Evolutionary conservation across 2,329 filamentous ascomycete species (phyloP).

Genomic region (Aureobasidium sp.): DNA sequence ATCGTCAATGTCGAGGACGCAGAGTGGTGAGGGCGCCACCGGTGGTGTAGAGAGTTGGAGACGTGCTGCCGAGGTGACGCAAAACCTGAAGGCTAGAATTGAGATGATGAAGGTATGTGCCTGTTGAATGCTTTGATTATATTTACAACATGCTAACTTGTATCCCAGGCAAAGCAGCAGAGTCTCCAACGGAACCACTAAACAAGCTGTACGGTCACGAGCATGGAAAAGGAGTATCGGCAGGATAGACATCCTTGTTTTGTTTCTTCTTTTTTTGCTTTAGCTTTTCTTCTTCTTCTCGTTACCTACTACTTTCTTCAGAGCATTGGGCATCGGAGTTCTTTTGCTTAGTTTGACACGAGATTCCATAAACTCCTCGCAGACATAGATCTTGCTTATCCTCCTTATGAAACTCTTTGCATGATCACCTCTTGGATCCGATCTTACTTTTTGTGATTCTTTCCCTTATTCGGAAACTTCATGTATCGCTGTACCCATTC

Average conservation of each 20-base stretch:
- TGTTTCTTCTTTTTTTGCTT: not conserved
- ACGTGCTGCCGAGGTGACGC: constrained; percentile 92
- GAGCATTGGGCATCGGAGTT: not conserved
- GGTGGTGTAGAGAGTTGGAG: constrained; percentile 84
- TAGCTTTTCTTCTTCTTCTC: not conserved
- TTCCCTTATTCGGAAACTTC: too few species aligned
- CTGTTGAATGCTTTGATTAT: too few species aligned
- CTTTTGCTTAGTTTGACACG: not conserved
- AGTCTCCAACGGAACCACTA: constrained; percentile 8
- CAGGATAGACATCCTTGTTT: not conserved
- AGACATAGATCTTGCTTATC: too few species aligned
- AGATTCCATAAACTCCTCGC: too few species aligned
- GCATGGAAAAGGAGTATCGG: constrained; percentile 10
- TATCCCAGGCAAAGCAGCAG: constrained; percentile 6
- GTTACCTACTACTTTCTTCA: not conserved
- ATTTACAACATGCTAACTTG: not conserved
- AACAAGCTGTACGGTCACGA: not conserved
- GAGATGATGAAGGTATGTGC: constrained; percentile 84
- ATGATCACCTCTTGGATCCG: too few species aligned
- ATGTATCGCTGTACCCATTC: too few species aligned
- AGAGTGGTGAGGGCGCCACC: constrained; percentile 6
- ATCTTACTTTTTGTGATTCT: too few species aligned
- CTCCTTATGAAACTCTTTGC: too few species aligned
- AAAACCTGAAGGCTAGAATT: constrained; percentile 92
- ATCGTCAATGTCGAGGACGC: not conserved